A percentile compares a stretch with the other conserved stretches of the same genome.
Evolutionary conservation across 2,329 filamentous ascomycete species (phyloP).

Genomic region (Daldinia sp.): DNA sequence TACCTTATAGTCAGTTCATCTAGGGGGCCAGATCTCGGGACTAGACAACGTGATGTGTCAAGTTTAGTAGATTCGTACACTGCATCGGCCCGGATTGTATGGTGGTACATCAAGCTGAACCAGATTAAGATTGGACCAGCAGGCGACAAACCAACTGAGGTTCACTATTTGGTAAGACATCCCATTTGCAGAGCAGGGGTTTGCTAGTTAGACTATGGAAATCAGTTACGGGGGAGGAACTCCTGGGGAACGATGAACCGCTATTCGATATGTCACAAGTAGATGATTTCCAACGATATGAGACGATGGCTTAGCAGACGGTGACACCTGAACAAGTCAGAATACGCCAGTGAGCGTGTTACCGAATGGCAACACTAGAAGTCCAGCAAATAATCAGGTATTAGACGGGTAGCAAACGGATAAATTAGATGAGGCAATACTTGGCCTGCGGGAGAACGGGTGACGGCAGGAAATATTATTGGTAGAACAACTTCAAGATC

Average conservation of each 20-base stretch:
- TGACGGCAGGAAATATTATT: conserved; percentile 39
- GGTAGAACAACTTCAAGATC: conserved; percentile 23
- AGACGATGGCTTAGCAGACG: conserved; percentile 28
- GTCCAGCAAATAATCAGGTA: conserved; percentile 16
- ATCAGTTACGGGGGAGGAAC: conserved; percentile 4
- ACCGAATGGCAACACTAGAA: conserved; percentile 14
- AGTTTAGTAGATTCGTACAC: conserved; percentile 28
- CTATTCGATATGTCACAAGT: conserved; percentile 32
- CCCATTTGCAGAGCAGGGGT: conserved; percentile 24
- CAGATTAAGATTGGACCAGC: conserved; percentile 6
- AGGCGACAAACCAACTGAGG: conserved; percentile 20
- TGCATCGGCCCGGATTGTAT: conserved; percentile 34
- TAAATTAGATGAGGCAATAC: conserved; percentile 32
- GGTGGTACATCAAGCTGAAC: conserved; percentile 22
- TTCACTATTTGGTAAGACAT: conserved; percentile 30
- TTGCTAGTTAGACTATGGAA: conserved; percentile 10
- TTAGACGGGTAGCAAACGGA: conserved; percentile 42
- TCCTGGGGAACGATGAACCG: conserved; percentile 5
- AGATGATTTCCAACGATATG: conserved; percentile 28
- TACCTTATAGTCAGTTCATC: conserved; percentile 6
- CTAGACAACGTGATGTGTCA: conserved; percentile 9
- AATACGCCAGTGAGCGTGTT: conserved; percentile 23
- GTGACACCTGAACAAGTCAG: conserved; percentile 36
- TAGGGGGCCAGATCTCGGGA: neutral
- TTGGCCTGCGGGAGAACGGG: conserved; percentile 40